Evolutionary conservation across 257 asterid genomes (phyloP).

Genomic region (Fraxinus cuspidata): DNA sequence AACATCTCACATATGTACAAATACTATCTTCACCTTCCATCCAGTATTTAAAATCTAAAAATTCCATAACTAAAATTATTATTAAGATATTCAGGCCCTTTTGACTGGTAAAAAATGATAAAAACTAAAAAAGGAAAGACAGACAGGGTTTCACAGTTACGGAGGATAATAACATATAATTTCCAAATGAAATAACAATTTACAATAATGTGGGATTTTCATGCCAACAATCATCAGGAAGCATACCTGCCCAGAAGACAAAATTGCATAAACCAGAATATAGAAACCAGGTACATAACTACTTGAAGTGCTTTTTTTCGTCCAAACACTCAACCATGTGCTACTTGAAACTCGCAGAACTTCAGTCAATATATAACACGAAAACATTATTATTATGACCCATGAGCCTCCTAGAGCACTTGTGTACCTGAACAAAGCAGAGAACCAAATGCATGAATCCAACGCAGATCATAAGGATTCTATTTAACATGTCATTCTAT

Average conservation of each 20-base stretch:
- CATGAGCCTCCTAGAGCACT: conserved; percentile 83
- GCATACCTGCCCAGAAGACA: conserved; percentile 63
- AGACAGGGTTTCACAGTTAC: neutral
- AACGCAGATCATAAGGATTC: conserved; percentile 8
- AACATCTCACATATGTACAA: neutral
- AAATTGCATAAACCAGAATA: conserved; percentile 70
- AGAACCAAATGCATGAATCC: conserved; percentile 20
- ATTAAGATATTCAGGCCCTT: neutral
- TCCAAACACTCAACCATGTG: conserved; percentile 94
- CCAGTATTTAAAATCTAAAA: neutral
- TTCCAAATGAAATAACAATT: neutral
- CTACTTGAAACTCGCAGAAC: conserved; percentile 80
- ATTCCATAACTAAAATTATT: neutral
- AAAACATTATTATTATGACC: conserved; percentile 69
- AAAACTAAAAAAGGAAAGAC: neutral
- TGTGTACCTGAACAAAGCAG: conserved; percentile 53
- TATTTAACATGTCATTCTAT: neutral
- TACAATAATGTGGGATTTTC: neutral
- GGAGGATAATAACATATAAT: neutral
- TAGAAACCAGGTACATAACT: conserved; percentile 63
- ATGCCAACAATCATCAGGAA: neutral
- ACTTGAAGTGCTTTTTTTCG: conserved; percentile 61
- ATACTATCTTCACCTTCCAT: neutral
- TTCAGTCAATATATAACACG: conserved; percentile 69
- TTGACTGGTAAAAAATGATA: neutral